Conservation (phyloP, 1,284 basidiomycete genomes). For the Ustilago shanxiensis region DNA sequence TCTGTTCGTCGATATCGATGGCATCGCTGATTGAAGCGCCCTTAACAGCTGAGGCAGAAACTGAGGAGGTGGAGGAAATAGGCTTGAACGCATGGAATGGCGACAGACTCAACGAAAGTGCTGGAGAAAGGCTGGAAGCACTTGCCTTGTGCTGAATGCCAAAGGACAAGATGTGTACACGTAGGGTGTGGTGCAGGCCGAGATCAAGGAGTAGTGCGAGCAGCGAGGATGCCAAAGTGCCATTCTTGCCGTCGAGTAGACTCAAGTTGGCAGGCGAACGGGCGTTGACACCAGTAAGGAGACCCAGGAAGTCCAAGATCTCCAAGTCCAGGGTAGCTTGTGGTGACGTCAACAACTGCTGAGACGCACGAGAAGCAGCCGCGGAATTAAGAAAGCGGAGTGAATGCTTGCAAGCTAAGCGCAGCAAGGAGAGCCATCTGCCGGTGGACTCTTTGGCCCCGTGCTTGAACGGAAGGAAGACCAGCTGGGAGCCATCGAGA, state of each 20-base stretch:
- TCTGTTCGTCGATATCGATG: constrained; percentile 23
- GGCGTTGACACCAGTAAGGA: constrained; percentile 24
- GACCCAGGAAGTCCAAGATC: constrained; percentile 32
- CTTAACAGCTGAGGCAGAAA: not conserved
- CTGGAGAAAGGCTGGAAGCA: constrained; percentile 20
- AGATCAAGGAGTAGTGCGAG: constrained; percentile 33
- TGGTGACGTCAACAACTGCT: not conserved
- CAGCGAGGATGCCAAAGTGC: constrained; percentile 22
- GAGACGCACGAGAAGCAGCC: constrained; percentile 5
- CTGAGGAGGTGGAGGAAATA: not conserved
- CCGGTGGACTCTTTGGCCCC: not conserved
- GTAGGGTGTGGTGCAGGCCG: constrained; percentile 42
- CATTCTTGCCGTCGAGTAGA: not conserved
- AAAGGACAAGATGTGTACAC: constrained; percentile 41
- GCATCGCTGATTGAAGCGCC: constrained; percentile 15
- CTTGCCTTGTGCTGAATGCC: constrained; percentile 32
- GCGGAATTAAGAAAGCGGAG: constrained; percentile 33
- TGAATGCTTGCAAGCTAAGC: constrained; percentile 32
- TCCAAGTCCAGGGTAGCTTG: constrained; percentile 21
- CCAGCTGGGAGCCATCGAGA: constrained; percentile 16
- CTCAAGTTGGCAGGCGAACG: constrained; percentile 27
- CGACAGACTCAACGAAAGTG: constrained; percentile 37
- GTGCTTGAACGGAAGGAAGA: constrained; percentile 29
- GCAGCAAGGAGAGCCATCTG: constrained; percentile 30
- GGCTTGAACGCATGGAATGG: constrained; percentile 36